Evolutionary conservation across 1,284 basidiomycete genomes (phyloP).

Genomic region (Cutaneotrichosporon cutaneum): DNA sequence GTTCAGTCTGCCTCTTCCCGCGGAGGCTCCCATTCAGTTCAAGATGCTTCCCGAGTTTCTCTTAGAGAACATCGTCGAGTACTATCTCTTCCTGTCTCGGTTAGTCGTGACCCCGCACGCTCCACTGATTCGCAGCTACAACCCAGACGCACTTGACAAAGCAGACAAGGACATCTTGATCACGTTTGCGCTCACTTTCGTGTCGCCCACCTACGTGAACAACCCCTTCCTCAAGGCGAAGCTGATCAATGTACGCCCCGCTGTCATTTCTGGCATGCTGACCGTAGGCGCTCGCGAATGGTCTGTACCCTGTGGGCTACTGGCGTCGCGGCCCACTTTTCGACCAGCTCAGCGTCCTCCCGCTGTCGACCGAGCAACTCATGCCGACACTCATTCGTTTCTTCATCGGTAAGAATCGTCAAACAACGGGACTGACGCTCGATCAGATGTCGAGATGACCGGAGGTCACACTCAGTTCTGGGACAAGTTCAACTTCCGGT

Average conservation of each 20-base stretch:
- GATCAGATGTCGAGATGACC: constrained; percentile 88
- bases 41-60: constrained; percentile 91
- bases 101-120: constrained; percentile 50
- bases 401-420: constrained; percentile 74
- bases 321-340: constrained; percentile 77
- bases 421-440: constrained; percentile 1
- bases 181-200: constrained; percentile 84
- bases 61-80: constrained; percentile 90
- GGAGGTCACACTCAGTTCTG: constrained; percentile 97
- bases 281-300: constrained; percentile 74
- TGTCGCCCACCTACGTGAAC: constrained; percentile 95
- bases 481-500: constrained; percentile 51
- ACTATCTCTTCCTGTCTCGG: constrained; percentile 79
- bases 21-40: constrained; percentile 81
- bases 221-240: constrained; percentile 99
- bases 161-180: constrained; percentile 85
- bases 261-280: neutral
- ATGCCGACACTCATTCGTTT: constrained; percentile 92
- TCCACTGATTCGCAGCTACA: constrained; percentile 57
- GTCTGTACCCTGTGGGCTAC: constrained; percentile 72
- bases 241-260: constrained; percentile 73
- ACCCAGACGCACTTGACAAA: constrained; percentile 76
- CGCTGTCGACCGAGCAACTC: constrained; percentile 79
- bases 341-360: constrained; percentile 77
- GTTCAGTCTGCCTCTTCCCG: constrained; percentile 76